Evolutionary conservation across 2,329 filamentous ascomycete species (phyloP), one percentile per base, ranked within the genome.

Genomic region (Arachnomyces sp.): DNA sequence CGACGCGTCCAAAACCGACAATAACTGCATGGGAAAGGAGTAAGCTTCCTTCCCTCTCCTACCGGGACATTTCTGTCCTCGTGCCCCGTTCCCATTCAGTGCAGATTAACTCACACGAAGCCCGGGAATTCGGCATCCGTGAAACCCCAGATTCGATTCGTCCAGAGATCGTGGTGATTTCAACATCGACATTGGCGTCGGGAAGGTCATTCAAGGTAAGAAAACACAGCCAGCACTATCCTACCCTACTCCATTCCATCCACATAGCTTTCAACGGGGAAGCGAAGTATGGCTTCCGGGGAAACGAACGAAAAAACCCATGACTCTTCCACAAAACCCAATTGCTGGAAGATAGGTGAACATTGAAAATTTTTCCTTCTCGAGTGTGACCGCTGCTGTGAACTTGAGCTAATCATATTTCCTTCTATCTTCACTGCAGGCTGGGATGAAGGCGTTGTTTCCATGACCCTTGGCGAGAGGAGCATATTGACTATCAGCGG

Each of bases 401-500:
- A 13, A 43, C 28, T 15, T 37, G 21, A 17, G 29, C 21, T 28
- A 28, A 28, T 11, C 18, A 21, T 32, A 28, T 35, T 41, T 31
- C 28, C 12, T 31, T 39, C 31, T 12, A 30, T 40, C 31, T 56
- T 30, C 54, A 57, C 36, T 51, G 46, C 50, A 88, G 85, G 79
- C 52, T 93, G 78, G 87, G 88, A 87, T 57, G 81, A 95, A 67
- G 89, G 84, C 51, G 88, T 96, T 39, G 68, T 72, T 36, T 72
- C 78, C 59, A 95, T 98, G 90, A 82, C 82, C 60, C 72, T 94
- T 44, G 89, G 90, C 61, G 90, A 96, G 76, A 90, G 86, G 72
- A 82, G 87, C 39, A 85, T 78, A 38, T 74, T 98, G 49, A 83
- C 81, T 52, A 95, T 96, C 60, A 76, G 81, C 48, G 73, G 76